Conservation (phyloP, 805 yeast genomes). For the Candida pseudoglaebosa region DNA sequence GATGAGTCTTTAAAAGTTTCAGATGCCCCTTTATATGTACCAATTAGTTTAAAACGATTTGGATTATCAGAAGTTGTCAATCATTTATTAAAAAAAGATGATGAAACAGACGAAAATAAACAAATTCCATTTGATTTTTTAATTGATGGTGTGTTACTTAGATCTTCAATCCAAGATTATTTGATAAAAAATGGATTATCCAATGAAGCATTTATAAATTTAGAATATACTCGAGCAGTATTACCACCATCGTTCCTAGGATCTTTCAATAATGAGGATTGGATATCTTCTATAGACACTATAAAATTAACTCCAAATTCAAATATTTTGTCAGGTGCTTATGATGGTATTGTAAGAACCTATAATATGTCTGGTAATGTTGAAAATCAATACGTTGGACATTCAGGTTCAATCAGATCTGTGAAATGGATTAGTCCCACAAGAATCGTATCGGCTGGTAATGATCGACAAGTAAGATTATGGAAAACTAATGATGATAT, state of each 20-base stretch:
- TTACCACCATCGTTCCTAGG: constrained; percentile 92
- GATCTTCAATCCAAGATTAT: constrained; percentile 77
- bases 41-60: constrained; percentile 78
- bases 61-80: constrained; percentile 95
- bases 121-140: constrained; percentile 92
- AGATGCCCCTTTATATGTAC: constrained; percentile 84
- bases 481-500: constrained; percentile 69
- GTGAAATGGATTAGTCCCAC: constrained; percentile 77
- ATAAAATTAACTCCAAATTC: constrained; percentile 28
- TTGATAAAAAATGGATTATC: constrained; percentile 73
- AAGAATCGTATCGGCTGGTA: constrained; percentile 78
- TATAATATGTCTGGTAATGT: constrained; percentile 81
- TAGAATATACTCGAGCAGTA: constrained; percentile 90
- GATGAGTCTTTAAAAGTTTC: constrained; percentile 65
- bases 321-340: constrained; percentile 76
- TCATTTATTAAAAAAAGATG: constrained; percentile 58
- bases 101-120: constrained; percentile 37
- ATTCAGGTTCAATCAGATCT: constrained; percentile 78
- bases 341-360: constrained; percentile 90
- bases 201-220: constrained; percentile 68
- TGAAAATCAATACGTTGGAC: constrained; percentile 79
- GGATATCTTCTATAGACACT: constrained; percentile 79
- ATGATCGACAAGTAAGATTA: constrained; percentile 81
- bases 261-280: constrained; percentile 87
- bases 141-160: constrained; percentile 76